A percentile compares a stretch with the other conserved stretches of the same genome.
Conservation (phyloP, 257 asterid genomes). For the Solanum verrucosum region DNA sequence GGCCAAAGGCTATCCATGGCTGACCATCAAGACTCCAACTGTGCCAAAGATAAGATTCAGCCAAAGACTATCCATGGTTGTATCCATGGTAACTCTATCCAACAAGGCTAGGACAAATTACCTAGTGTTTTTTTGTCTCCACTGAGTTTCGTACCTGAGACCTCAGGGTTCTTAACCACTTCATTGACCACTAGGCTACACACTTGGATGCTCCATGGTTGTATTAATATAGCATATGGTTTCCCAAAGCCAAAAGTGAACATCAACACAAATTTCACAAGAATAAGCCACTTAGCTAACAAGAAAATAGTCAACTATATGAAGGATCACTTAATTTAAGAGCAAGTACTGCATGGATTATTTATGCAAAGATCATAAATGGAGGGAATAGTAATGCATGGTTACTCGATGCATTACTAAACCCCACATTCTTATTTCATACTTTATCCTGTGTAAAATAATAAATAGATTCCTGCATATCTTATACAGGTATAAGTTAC, state of each 20-base stretch:
- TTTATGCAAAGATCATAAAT: background rate
- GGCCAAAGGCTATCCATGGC: background rate
- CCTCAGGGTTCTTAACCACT: too few relatives aligned
- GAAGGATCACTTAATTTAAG: background rate
- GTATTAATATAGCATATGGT: background rate
- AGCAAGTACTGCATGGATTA: background rate
- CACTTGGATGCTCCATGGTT: background rate
- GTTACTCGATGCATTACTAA: background rate
- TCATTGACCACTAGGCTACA: too few relatives aligned
- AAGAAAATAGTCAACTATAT: background rate
- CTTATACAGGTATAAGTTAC: background rate
- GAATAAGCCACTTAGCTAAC: background rate
- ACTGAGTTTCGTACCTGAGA: too few relatives aligned
- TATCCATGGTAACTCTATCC: too few relatives aligned
- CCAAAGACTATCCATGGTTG: too few relatives aligned
- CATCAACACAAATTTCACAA: background rate
- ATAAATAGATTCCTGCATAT: background rate
- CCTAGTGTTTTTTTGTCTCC: too few relatives aligned
- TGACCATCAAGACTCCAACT: too few relatives aligned
- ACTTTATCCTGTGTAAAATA: background rate
- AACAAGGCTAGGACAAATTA: too few relatives aligned
- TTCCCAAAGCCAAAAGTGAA: background rate
- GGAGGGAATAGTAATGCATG: background rate
- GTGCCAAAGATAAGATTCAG: too few relatives aligned
- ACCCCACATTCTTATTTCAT: background rate